Evolutionary conservation across 2,329 filamentous ascomycete species (phyloP).

Genomic region (Penicillium sp.): DNA sequence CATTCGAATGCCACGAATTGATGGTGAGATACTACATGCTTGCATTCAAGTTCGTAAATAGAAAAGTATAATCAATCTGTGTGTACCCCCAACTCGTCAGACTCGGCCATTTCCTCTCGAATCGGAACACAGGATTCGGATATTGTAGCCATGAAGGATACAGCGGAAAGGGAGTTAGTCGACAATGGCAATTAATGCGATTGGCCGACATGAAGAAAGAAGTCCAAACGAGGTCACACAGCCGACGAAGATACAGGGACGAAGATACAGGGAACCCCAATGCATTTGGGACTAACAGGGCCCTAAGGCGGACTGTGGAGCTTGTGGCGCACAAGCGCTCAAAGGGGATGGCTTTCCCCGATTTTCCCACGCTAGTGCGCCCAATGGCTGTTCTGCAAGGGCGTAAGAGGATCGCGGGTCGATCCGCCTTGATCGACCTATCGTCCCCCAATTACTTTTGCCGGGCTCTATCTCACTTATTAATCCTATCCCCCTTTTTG

Average conservation of each 20-base stretch:
- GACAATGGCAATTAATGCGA: not conserved
- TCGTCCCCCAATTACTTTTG: not conserved
- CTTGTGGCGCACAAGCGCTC: conserved; percentile 1
- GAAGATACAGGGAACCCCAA: not conserved
- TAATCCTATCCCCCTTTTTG: not conserved
- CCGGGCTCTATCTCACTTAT: too few relatives aligned
- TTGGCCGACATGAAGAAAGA: not conserved
- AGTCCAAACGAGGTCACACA: not conserved
- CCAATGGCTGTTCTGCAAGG: conserved; percentile 11
- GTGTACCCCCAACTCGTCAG: not conserved
- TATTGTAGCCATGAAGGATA: not conserved
- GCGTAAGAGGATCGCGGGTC: conserved; percentile 15
- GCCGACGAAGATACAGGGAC: not conserved
- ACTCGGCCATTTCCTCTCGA: not conserved
- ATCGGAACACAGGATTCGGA: not conserved
- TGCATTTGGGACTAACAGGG: not conserved
- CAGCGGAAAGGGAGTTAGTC: not conserved
- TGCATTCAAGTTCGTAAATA: not conserved
- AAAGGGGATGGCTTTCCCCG: not conserved
- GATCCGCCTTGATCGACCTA: conserved; percentile 16
- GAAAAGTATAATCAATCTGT: not conserved
- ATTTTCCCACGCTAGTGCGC: not conserved
- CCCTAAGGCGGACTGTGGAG: not conserved
- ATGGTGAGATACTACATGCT: not conserved
- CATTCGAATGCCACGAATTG: not conserved